Evolutionary conservation across 2,329 filamentous ascomycete genomes (phyloP), one percentile per base, ranked within the genome.

Genomic region (Aspergillus sp.): DNA sequence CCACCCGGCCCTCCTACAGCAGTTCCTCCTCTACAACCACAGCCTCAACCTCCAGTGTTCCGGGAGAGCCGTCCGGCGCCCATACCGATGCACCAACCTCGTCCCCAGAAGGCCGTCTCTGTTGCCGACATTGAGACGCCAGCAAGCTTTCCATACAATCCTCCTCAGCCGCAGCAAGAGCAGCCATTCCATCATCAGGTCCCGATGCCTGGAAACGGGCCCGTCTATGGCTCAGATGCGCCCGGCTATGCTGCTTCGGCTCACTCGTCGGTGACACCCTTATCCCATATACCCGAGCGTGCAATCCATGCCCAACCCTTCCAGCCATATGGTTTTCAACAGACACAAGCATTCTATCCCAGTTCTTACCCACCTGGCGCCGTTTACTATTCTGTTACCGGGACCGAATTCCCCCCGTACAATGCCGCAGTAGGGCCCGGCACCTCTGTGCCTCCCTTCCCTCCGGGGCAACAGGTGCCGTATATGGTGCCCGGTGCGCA

Each of bases 161-260:
- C 84, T 64, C 85, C 86, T 13, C 85, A 86, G 69, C 83, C 86
- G 65, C 85, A 89, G 71, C 83, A 90, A 69, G 89, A 94, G 69
- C 91, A 93, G 72, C 91, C 93, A 0, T 97, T 98, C 82, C 92
- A 97, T 68, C 93, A 97, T 69, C 93, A 97, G 76, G 88, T 97
- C n/a, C 94, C 93, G 2, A 78, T 89, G 4, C 89, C 93, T 67
- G 85, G 92, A 51, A 81, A 81, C 63, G 83, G 84, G 41, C 86
- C 85, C 61, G 79, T 80, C 23, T 83, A 85, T 51, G 77, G 80
- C 5, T 82, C 77, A 28, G 79, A 87, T 53, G 66, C 73, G 23
- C 90, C 93, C 71, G 80, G 81, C 19, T 87, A 90, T 70, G 84
- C 87, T 58, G 90, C 58, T 49, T 43, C 65, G 23, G 55, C 65